A percentile compares a stretch with the other conserved stretches of the same genome.
phyloP scores from a whole-genome alignment of 805 yeast species.

The Kazachstania psychrophila region DNA sequence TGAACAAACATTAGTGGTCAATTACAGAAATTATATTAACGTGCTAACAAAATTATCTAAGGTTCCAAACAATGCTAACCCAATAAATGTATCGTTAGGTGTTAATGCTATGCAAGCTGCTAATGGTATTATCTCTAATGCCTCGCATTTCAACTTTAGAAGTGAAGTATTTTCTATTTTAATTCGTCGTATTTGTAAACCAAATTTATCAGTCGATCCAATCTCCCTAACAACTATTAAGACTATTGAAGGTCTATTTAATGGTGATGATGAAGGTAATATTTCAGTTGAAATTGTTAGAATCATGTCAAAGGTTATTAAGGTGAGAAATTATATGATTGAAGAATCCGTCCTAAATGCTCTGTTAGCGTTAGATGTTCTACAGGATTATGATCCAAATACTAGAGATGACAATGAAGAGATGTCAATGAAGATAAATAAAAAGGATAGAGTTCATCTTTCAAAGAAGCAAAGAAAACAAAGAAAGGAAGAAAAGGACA shows the following conservation, averaged over 20 bases:
- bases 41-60: constrained; percentile 37
- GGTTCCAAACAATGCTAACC: constrained; percentile 29
- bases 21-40: constrained; percentile 61
- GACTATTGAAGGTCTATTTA: constrained; percentile 58
- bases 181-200: constrained; percentile 59
- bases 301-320: constrained; percentile 57
- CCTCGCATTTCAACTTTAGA: constrained; percentile 74
- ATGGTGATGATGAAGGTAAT: constrained; percentile 76
- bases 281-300: constrained; percentile 67
- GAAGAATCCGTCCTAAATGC: constrained; percentile 76
- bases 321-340: constrained; percentile 64
- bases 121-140: constrained; percentile 60
- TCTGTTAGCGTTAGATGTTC: constrained; percentile 54
- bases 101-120: constrained; percentile 63
- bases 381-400: constrained; percentile 67
- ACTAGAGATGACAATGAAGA: constrained; percentile 38
- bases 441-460: constrained; percentile 83
- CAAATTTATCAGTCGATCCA: constrained; percentile 36
- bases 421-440: constrained; percentile 46
- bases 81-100: constrained; percentile 34
- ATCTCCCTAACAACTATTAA: constrained; percentile 51
- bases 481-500: constrained; percentile 74
- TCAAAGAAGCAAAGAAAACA: constrained; percentile 85
- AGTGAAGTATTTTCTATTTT: constrained; percentile 62
- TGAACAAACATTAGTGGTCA: constrained; percentile 66